Evolutionary conservation across 352 stramenopile genomes (phyloP).

Genomic region (Phytopythium litorale): DNA sequence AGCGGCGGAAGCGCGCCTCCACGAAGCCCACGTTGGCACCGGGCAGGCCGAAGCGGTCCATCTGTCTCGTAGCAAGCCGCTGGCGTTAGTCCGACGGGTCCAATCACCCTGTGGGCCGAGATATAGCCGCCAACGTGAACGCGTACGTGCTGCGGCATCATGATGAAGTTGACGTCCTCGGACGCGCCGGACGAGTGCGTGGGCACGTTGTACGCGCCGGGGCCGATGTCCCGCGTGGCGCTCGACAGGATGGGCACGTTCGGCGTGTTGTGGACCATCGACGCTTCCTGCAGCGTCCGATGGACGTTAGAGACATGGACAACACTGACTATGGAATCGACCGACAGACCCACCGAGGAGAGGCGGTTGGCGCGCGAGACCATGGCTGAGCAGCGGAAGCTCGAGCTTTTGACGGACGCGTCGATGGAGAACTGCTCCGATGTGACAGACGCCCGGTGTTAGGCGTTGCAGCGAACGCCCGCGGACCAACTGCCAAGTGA

Average conservation of each 20-base stretch:
- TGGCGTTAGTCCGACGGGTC: neutral
- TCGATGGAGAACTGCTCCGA: slow-evolving; percentile 48
- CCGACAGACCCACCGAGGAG: slow-evolving; percentile 35
- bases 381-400: slow-evolving; percentile 62
- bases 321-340: neutral
- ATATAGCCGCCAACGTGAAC: neutral
- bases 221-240: slow-evolving; percentile 47
- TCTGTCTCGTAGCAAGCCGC: slow-evolving; percentile 10
- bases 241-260: slow-evolving; percentile 59
- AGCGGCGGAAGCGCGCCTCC: slow-evolving; percentile 63
- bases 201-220: slow-evolving; percentile 41
- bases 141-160: slow-evolving; percentile 64
- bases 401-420: slow-evolving; percentile 58
- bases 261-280: slow-evolving; percentile 73
- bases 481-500: neutral
- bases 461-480: neutral
- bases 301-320: neutral
- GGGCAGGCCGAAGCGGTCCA: slow-evolving; percentile 59
- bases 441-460: neutral
- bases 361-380: slow-evolving; percentile 47
- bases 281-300: slow-evolving; percentile 32
- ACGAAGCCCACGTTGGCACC: slow-evolving; percentile 43
- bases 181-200: slow-evolving; percentile 13
- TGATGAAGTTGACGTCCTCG: slow-evolving; percentile 64
- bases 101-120: neutral